phyloP scores from a whole-genome alignment of 2,329 filamentous ascomycete genomes.

The Neonectria ditissima region DNA sequence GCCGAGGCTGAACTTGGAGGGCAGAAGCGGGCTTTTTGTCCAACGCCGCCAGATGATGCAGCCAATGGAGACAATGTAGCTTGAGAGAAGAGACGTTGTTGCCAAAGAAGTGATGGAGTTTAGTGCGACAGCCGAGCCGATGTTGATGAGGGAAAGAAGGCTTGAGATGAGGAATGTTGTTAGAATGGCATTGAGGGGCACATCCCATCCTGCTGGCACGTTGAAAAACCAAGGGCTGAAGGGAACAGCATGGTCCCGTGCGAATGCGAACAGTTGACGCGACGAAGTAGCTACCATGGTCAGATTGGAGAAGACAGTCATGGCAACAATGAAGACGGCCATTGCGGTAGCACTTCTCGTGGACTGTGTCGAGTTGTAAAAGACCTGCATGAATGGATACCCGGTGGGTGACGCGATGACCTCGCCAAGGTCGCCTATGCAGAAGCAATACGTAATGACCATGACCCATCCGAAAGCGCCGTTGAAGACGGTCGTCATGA shows the following conservation, averaged over 20 bases:
- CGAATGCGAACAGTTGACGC: conserved; percentile 38
- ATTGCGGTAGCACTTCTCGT: conserved; percentile 34
- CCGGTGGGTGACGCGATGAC: conserved; percentile 35
- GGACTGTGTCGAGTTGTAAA: conserved; percentile 38
- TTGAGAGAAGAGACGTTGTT: conserved; percentile 36
- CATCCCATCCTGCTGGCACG: conserved; percentile 33
- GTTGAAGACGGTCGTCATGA: conserved; percentile 36
- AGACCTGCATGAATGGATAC: conserved; percentile 41
- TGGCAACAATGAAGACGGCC: conserved; percentile 35
- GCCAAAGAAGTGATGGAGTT: conserved; percentile 38
- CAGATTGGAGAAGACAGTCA: conserved; percentile 39
- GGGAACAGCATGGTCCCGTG: conserved; percentile 37
- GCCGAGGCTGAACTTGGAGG: conserved; percentile 34
- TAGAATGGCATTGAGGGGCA: conserved; percentile 36
- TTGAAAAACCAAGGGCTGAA: conserved; percentile 40
- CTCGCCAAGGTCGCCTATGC: conserved; percentile 36
- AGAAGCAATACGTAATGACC: conserved; percentile 40
- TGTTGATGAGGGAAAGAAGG: conserved; percentile 37
- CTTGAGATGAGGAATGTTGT: conserved; percentile 36
- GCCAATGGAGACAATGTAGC: conserved; percentile 39
- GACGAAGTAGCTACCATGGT: conserved; percentile 40
- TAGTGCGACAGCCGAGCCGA: conserved; percentile 34
- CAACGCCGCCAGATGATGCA: conserved; percentile 41
- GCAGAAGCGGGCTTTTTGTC: conserved; percentile 26
- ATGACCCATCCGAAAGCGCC: conserved; percentile 41